These are phyloP conservation scores for Aspergillus fumigatiaffinis DNA, from an alignment of 2,329 filamentous ascomycete species.

Conservation along the genomic window DNA sequence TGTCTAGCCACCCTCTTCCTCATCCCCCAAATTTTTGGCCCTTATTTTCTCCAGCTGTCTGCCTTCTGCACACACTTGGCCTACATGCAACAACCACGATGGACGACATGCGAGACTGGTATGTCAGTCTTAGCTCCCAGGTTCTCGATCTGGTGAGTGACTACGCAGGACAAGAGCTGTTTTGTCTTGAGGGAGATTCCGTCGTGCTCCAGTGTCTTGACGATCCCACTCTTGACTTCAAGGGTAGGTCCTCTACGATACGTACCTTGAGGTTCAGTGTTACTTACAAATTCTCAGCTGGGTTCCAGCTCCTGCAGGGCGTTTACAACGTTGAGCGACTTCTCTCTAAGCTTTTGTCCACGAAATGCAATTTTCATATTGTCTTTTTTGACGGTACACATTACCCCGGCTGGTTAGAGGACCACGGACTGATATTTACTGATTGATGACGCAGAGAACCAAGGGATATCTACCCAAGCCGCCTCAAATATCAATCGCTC, in stretches of 20 bases:
- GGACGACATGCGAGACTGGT: constrained; percentile 1
- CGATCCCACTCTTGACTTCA: constrained; percentile 6
- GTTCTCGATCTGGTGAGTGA: constrained; percentile 11
- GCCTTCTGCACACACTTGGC: background rate
- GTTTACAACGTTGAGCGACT: constrained; percentile 9
- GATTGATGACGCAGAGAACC: background rate
- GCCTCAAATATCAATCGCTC: constrained; percentile 25
- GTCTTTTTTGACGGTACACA: constrained; percentile 10
- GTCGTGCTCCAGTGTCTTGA: constrained; percentile 10
- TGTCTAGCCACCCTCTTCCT: background rate
- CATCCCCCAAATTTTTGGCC: background rate
- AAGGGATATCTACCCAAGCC: constrained; percentile 18
- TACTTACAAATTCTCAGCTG: background rate
- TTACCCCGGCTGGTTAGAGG: background rate
- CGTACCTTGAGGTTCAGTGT: background rate
- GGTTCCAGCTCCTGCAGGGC: constrained; percentile 9
- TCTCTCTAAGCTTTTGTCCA: constrained; percentile 2
- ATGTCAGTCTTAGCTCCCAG: constrained; percentile 3
- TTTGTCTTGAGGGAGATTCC: constrained; percentile 12
- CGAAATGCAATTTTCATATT: constrained; percentile 8
- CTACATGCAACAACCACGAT: background rate
- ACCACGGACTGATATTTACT: background rate
- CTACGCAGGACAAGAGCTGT: constrained; percentile 9
- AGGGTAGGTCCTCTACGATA: background rate
- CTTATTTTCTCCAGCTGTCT: background rate